phyloP scores from a whole-genome alignment of 2,329 filamentous ascomycete species.

The Alternaria dauci region DNA sequence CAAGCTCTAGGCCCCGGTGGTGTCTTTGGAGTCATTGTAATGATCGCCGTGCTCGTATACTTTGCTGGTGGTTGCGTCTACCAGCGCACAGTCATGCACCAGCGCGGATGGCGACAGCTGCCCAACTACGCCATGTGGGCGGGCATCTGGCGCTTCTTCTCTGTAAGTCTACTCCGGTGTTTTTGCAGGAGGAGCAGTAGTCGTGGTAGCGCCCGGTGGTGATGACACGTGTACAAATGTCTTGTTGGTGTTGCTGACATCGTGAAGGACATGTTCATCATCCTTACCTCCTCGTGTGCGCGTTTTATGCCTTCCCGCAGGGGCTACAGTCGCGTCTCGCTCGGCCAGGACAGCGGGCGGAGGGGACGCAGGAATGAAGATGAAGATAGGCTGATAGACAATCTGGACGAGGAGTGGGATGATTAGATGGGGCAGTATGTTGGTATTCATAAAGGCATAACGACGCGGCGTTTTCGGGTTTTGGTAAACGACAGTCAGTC shows the following conservation, averaged over 20 bases:
- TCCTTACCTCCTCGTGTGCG: conserved; percentile 73
- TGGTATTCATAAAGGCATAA: neutral
- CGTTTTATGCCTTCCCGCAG: conserved; percentile 70
- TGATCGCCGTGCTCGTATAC: conserved; percentile 84
- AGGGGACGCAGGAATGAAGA: conserved; percentile 69
- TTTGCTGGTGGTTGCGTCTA: conserved; percentile 93
- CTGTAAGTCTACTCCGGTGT: conserved; percentile 62
- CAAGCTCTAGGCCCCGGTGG: conserved; percentile 72
- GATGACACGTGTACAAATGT: neutral
- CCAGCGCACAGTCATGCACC: conserved; percentile 92
- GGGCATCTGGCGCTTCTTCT: conserved; percentile 82
- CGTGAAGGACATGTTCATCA: conserved; percentile 67
- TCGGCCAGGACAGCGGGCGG: conserved; percentile 52
- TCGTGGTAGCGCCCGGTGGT: conserved; percentile 8
- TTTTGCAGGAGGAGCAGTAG: conserved; percentile 5
- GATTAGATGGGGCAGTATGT: conserved; percentile 57
- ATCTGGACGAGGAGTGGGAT: conserved; percentile 97
- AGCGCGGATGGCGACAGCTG: conserved; percentile 92
- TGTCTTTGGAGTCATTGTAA: conserved; percentile 87
- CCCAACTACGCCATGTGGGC: conserved; percentile 96
- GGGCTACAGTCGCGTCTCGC: conserved; percentile 73
- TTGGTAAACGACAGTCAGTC: conserved; percentile 6
- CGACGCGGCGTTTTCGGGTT: conserved; percentile 12
- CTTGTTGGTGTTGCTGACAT: conserved; percentile 22
- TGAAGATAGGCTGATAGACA: conserved; percentile 93